A percentile compares a stretch with the other conserved stretches of the same genome.
Conservation (phyloP, 2,329 filamentous ascomycete genomes). For the Sarocladium strictum region DNA sequence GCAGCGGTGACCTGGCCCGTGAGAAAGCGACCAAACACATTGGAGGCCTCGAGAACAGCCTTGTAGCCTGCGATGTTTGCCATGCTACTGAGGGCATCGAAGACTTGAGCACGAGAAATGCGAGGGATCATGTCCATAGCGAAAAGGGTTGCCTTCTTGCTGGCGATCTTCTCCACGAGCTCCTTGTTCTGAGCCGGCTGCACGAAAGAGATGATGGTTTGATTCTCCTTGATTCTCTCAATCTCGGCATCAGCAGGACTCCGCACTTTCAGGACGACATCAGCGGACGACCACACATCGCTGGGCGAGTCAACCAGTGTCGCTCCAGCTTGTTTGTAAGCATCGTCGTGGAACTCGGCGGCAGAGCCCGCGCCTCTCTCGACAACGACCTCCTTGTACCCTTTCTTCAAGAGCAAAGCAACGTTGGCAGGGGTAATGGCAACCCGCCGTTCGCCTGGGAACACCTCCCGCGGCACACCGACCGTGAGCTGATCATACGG, state of each 20-base stretch:
- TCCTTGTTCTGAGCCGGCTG: slow-evolving; percentile 76
- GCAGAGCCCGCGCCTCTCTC: slow-evolving; percentile 74
- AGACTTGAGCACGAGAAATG: slow-evolving; percentile 82
- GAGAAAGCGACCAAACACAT: slow-evolving; percentile 81
- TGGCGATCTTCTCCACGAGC: slow-evolving; percentile 66
- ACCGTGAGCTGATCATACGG: slow-evolving; percentile 71
- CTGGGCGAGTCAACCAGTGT: slow-evolving; percentile 63
- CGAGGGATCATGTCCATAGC: slow-evolving; percentile 92
- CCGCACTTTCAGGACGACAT: slow-evolving; percentile 82
- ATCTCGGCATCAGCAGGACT: slow-evolving; percentile 67
- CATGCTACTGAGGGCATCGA: slow-evolving; percentile 87
- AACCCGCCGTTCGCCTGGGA: slow-evolving; percentile 72
- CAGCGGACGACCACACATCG: slow-evolving; percentile 65
- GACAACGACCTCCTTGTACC: slow-evolving; percentile 69
- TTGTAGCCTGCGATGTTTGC: slow-evolving; percentile 94
- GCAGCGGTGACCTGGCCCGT: slow-evolving; percentile 88
- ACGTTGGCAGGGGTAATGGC: slow-evolving; percentile 83
- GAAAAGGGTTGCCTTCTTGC: slow-evolving; percentile 67
- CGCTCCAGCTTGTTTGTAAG: slow-evolving; percentile 72
- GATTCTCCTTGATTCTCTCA: slow-evolving; percentile 58
- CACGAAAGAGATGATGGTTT: slow-evolving; percentile 76
- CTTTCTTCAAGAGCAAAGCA: slow-evolving; percentile 76
- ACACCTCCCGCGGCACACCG: slow-evolving; percentile 75
- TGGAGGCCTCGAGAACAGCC: slow-evolving; percentile 82
- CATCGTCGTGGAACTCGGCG: slow-evolving; percentile 72